Base-by-base conservation (phyloP, 2,329 filamentous ascomycete species). In the Paecilomyces sp. region DNA sequence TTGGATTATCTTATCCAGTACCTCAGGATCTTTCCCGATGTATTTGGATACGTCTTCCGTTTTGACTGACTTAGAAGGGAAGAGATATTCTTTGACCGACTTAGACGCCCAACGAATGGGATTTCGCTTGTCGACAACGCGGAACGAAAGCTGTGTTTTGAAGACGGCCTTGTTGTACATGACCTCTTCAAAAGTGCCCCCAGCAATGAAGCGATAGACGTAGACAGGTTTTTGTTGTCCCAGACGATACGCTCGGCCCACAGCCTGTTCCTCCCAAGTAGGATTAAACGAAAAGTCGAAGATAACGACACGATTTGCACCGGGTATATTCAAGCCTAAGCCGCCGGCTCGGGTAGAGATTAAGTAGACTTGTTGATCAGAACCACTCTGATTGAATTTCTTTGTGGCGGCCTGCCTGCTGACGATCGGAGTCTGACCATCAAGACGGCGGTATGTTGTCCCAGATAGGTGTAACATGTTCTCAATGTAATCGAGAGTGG, bases 261-360 rank as follows among this genome's bases (percentile, higher is more conserved):
- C 85, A 1, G 92, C 92, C 74, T 97, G 92, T 67, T 92, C 88
- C 72, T 96, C 92, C 69, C 87, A 82, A 4, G 86, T 83, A 0
- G 92, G 92, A 63, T 92, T 94, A 76, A 87, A 96, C 62, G 82
- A 81, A 68, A 89, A 91, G 70, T 97, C 92, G 59, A 95, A 89
- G 22, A 97, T 88, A 22, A 97, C 83, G 1, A 96, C 90, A 22
- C 92, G 85, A 70, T 92, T 96, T 1, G 92, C 92, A 1, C 88
- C 87, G 50, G 85, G 84, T 12, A 97, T 88, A 64, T 97, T 97
- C 56, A 96, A 79, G 0, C 92, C 92, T 1, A 92, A 77, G 0
- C 91, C 91, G 24, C 92, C 92, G 8, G 92, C 91, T 61, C 75
- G 86, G 0, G 91, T 96, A 0, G 91, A 96, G 59, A 96, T 91